A percentile compares a stretch with the other conserved stretches of the same genome.
These are phyloP conservation scores for Fraxinus cuspidata DNA, from an alignment of 257 asterid species.

Conservation along the genomic window DNA sequence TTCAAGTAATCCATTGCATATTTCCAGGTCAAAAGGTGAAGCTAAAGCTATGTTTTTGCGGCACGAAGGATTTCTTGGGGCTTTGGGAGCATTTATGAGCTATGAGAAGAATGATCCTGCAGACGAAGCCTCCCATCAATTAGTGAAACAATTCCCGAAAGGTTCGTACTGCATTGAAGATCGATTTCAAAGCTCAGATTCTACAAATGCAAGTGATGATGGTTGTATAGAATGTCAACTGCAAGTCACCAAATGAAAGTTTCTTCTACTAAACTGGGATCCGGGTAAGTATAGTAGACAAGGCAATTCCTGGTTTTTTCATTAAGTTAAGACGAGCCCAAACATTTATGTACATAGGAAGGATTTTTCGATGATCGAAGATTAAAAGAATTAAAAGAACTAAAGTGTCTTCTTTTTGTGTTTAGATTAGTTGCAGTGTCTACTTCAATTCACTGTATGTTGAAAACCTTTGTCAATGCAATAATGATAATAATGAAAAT, in stretches of 20 bases:
- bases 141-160: constrained; percentile 32
- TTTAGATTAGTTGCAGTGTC: not conserved
- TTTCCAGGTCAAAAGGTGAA: constrained; percentile 84
- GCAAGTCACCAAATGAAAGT: constrained; percentile 35
- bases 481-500: not conserved
- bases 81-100: constrained; percentile 74
- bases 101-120: constrained; percentile 44
- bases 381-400: not conserved
- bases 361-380: not conserved
- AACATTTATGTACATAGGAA: not conserved
- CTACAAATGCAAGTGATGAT: constrained; percentile 39
- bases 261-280: not conserved
- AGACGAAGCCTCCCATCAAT: constrained; percentile 32
- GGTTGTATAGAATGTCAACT: constrained; percentile 54
- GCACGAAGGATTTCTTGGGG: constrained; percentile 90
- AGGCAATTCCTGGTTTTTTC: constrained; percentile 27
- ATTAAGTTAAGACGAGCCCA: not conserved
- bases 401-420: not conserved
- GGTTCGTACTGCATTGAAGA: constrained; percentile 30
- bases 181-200: constrained; percentile 35
- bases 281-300: not conserved
- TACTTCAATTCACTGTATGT: not conserved
- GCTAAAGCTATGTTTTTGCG: constrained; percentile 84
- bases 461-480: not conserved
- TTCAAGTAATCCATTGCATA: not conserved